phyloP scores from a whole-genome alignment of 2,329 filamentous ascomycete genomes.

The Claviceps sorghi region DNA sequence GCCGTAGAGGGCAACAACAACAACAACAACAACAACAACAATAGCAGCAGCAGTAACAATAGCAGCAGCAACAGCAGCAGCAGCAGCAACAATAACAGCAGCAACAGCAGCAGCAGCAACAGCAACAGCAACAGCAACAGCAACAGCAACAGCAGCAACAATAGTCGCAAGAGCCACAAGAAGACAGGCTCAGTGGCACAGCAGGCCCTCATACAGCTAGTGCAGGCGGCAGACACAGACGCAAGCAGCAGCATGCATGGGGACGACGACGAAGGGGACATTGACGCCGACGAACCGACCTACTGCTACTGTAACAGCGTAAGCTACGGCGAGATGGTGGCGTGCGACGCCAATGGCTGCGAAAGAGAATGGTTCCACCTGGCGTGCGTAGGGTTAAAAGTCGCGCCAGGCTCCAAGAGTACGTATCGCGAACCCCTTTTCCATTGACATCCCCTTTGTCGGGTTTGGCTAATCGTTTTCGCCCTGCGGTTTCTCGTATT shows the following conservation, averaged over 20 bases:
- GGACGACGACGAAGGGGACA: constrained; percentile 36
- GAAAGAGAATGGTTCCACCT: constrained; percentile 73
- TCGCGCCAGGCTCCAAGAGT: constrained; percentile 64
- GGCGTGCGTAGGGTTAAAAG: constrained; percentile 64
- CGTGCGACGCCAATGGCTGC: constrained; percentile 60
- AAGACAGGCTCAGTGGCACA: constrained; percentile 33
- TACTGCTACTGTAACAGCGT: constrained; percentile 73
- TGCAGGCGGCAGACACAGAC: constrained; percentile 23
- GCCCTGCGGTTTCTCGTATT: no score
- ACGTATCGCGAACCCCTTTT: constrained; percentile 21
- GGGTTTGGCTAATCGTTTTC: no score
- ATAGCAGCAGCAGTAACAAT: background rate
- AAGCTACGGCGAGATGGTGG: constrained; percentile 75
- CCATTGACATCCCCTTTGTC: no score
- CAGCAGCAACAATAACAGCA: constrained; percentile 17
- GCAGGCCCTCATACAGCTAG: constrained; percentile 18
- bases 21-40: background rate
- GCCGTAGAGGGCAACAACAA: constrained; percentile 18
- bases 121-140: constrained; percentile 7
- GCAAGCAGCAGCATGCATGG: constrained; percentile 26
- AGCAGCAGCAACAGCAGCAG: background rate
- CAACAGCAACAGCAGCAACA: constrained; percentile 1
- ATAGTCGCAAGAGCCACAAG: constrained; percentile 43
- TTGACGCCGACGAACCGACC: constrained; percentile 55
- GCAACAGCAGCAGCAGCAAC: constrained; percentile 37